phyloP scores from a whole-genome alignment of 805 yeast genomes.

The Allodekkera sacchari region DNA sequence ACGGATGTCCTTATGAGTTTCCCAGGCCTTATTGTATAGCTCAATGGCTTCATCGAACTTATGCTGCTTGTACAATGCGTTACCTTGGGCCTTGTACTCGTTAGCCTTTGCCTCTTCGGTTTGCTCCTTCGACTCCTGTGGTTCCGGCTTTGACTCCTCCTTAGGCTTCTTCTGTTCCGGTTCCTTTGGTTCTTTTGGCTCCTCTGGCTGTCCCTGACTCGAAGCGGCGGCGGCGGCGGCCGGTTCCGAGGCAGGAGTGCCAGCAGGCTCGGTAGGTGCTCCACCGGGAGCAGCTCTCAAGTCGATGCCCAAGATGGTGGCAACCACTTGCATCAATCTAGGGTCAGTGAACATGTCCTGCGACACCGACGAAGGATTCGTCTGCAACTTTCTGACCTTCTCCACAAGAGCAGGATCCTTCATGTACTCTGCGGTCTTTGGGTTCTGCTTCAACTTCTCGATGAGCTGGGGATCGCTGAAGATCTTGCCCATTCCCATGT shows the following conservation, averaged over 20 bases:
- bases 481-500: conserved; percentile 58
- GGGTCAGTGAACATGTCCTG: conserved; percentile 70
- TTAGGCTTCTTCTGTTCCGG: conserved; percentile 15
- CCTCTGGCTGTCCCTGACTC: conserved; percentile 10
- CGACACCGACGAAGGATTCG: conserved; percentile 70
- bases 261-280: conserved; percentile 9
- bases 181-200: conserved; percentile 30
- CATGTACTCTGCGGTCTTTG: conserved; percentile 81
- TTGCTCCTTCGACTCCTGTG: conserved; percentile 17
- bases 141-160: conserved; percentile 1
- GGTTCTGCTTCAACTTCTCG: conserved; percentile 68
- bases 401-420: conserved; percentile 78
- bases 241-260: conserved; percentile 10
- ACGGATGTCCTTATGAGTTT: conserved; percentile 72
- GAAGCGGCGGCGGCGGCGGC: conserved; percentile 22
- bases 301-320: conserved; percentile 77
- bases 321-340: conserved; percentile 82
- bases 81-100: conserved; percentile 75
- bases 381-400: conserved; percentile 51
- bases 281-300: conserved; percentile 30
- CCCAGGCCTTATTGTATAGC: conserved; percentile 82
- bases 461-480: conserved; percentile 76
- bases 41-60: conserved; percentile 91
- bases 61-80: conserved; percentile 74
- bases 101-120: conserved; percentile 47